Base-by-base conservation (phyloP, 495 filamentous ascomycete species). In the Hypomontagnella submonticulosa region DNA sequence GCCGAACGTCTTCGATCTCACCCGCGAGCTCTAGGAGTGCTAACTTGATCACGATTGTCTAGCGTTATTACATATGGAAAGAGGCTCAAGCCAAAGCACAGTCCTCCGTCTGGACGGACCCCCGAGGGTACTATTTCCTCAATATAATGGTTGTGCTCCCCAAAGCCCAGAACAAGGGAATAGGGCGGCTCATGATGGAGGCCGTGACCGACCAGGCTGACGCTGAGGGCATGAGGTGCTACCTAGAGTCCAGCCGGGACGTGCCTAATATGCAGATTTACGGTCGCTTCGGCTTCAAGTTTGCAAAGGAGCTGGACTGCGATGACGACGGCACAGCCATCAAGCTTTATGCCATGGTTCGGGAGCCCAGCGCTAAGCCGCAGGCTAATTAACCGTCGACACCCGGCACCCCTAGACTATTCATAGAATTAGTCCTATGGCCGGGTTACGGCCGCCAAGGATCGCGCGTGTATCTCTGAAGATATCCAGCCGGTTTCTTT, bases 51-150 rank as follows among this genome's bases (percentile, higher is more conserved):
- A 13, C 27, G 7, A 57, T 4, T 32, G 42, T 67, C 11, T 58
- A 75, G 71, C 85, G 88, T 19, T 90, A 90, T 73, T 84, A 79
- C 70, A 84, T 88, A 58, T 89, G 87, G 87, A 89, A 89, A 57
- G 76, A 75, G 32, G 71, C 75, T n/a, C 86, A 89, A 71, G 74
- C 79, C 4, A 78, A 82, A 46, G 85, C 82, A 5, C 87, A 89
- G 55, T 69, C 71, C 8, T 73, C 80, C 46, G 75, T 89, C 7
- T 89, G 87, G 87, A 81, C 79, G 9, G 84, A 87, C 69, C 76
- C 80, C 3, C 74, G 71, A 4, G 88, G 88, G 0, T 90, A 90
- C 69, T 90, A 89, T 62, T 90, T 90, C 62, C 85, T 87, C 61
- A 90, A 89, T 70, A 86, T 90, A 49, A 80, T 90, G 56, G 86